These are phyloP conservation scores for Furcasterigmium sp. DNA, from an alignment of 2,329 filamentous ascomycete genomes.

Conservation along the genomic window DNA sequence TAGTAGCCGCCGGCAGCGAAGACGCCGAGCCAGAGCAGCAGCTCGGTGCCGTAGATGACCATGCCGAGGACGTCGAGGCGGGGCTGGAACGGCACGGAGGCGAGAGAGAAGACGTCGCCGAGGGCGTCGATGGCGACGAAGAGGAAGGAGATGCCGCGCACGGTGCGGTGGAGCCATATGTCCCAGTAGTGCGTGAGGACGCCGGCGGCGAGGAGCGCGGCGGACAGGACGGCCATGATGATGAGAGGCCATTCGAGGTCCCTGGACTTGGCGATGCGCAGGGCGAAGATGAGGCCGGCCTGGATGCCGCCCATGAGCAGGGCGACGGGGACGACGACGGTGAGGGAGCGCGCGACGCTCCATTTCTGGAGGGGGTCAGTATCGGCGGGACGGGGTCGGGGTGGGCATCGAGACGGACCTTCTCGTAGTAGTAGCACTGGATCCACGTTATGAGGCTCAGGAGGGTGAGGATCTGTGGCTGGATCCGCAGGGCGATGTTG, in stretches of 20 bases:
- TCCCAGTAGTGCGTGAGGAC: slow-evolving; percentile 66
- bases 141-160: slow-evolving; percentile 66
- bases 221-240: slow-evolving; percentile 62
- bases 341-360: slow-evolving; percentile 40
- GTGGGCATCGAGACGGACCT: slow-evolving; percentile 21
- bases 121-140: slow-evolving; percentile 67
- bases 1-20: slow-evolving; percentile 62
- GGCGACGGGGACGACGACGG: slow-evolving; percentile 45
- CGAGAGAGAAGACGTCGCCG: slow-evolving; percentile 61
- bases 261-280: slow-evolving; percentile 36
- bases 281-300: slow-evolving; percentile 51
- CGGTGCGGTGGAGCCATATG: slow-evolving; percentile 60
- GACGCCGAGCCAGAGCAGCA: slow-evolving; percentile 62
- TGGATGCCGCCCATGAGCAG: slow-evolving; percentile 55
- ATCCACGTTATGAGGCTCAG: slow-evolving; percentile 37
- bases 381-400: background rate
- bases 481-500: slow-evolving; percentile 34
- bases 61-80: slow-evolving; percentile 56
- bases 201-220: slow-evolving; percentile 56
- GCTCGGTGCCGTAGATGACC: slow-evolving; percentile 61
- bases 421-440: slow-evolving; percentile 36
- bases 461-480: slow-evolving; percentile 36
- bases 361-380: slow-evolving; percentile 36
- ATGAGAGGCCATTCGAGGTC: slow-evolving; percentile 56
- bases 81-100: slow-evolving; percentile 59